phyloP scores from a whole-genome alignment of 805 yeast species.

The Grigorovia humatica region DNA sequence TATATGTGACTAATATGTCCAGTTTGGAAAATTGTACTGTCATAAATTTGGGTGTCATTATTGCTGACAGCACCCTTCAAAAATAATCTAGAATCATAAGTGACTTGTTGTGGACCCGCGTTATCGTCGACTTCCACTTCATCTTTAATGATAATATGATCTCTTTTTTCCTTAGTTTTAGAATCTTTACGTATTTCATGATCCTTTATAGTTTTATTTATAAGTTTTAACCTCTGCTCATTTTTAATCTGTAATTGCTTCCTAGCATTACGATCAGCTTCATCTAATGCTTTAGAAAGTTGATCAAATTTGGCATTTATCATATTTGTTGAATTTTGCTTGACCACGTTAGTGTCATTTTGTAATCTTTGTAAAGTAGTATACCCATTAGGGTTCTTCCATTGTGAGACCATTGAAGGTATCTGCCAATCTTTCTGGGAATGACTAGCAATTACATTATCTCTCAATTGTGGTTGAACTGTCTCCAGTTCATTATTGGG shows the following conservation, averaged over 20 bases:
- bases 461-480: conserved; percentile 2
- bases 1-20: conserved; percentile 43
- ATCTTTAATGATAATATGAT: conserved; percentile 7
- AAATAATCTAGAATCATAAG: conserved; percentile 52
- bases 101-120: conserved; percentile 24
- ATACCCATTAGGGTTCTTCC: conserved; percentile 91
- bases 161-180: conserved; percentile 35
- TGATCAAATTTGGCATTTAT: conserved; percentile 32
- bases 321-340: conserved; percentile 39
- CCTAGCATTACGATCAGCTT: conserved; percentile 54
- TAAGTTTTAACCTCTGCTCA: conserved; percentile 37
- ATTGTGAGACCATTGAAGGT: conserved; percentile 85
- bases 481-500: conserved; percentile 2
- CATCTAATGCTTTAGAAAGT: conserved; percentile 61
- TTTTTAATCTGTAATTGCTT: conserved; percentile 44
- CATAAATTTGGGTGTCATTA: conserved; percentile 37
- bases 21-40: conserved; percentile 47
- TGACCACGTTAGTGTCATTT: conserved; percentile 37
- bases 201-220: conserved; percentile 25
- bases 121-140: background rate
- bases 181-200: conserved; percentile 28
- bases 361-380: conserved; percentile 75
- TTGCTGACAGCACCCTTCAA: conserved; percentile 34
- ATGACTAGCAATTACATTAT: background rate
- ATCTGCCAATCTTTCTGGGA: conserved; percentile 53